Conservation (phyloP, 2,329 filamentous ascomycete species). For the Pyrenophora tritici-repentis region DNA sequence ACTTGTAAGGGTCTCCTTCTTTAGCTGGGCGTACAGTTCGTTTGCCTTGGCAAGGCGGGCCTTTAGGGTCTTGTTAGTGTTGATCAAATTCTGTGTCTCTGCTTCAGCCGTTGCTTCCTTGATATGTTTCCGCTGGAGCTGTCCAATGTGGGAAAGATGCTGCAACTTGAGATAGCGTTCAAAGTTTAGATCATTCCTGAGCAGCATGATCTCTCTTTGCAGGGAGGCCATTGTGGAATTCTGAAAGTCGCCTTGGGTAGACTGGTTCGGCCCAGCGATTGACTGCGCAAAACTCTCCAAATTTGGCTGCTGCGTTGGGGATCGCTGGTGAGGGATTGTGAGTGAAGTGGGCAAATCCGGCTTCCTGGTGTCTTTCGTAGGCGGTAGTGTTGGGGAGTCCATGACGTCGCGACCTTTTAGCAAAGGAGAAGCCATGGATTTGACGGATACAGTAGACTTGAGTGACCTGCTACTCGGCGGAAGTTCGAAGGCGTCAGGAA, state of each 20-base stretch:
- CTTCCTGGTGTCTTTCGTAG: conserved; percentile 46
- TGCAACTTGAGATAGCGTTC: conserved; percentile 84
- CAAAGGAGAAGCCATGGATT: conserved; percentile 53
- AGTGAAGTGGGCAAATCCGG: conserved; percentile 24
- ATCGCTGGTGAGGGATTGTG: conserved; percentile 26
- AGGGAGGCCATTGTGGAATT: conserved; percentile 55
- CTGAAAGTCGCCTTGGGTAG: conserved; percentile 37
- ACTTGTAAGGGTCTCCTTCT: conserved; percentile 73
- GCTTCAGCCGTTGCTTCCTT: conserved; percentile 78
- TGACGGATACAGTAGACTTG: conserved; percentile 51
- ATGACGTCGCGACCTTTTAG: conserved; percentile 47
- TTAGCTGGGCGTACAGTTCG: conserved; percentile 69
- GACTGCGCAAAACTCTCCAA: conserved; percentile 43
- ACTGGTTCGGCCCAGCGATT: conserved; percentile 28
- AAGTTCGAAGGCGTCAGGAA: conserved; percentile 26
- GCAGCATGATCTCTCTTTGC: conserved; percentile 73
- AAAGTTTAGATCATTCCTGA: conserved; percentile 82
- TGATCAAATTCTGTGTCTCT: conserved; percentile 79
- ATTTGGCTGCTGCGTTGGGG: conserved; percentile 32
- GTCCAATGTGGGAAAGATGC: conserved; percentile 79
- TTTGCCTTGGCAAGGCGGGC: conserved; percentile 75
- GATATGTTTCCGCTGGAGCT: conserved; percentile 74
- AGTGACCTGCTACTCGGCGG: conserved; percentile 36
- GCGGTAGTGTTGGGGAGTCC: conserved; percentile 69
- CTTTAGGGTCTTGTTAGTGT: conserved; percentile 74